Evolutionary conservation across 768 basidiomycete genomes (phyloP), one percentile per base, ranked within the genome.

Genomic region (Hericium alpestre): DNA sequence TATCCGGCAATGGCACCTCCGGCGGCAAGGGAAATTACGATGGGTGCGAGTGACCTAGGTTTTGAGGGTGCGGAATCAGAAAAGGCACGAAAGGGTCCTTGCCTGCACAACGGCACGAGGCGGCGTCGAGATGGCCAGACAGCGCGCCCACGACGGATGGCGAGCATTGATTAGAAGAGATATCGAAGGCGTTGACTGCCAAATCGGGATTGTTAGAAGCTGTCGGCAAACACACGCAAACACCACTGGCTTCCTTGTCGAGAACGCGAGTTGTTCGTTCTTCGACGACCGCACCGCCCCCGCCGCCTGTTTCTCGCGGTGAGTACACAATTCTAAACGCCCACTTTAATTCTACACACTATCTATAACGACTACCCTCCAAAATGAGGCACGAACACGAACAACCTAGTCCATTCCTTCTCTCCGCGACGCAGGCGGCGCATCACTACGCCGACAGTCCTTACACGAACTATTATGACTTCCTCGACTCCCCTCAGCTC

Each of bases 1-100:
- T 81, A 87, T 18, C 74, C 66, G 0, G 79, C 72, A 38, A 74
- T 64, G 37, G 70, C 67, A 0, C 74, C 74, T 37, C 76, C 67
- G 11, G 74, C 72, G 2, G 74, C 67, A 11, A 73, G 23, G 53
- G 71, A 54, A n/a, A 73, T 58, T 5, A 65, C 59, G 43, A 58
- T 52, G 32, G 60, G 58, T 40, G 49, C 55, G 51, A 58, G 58
- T 20, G 52, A 43, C 16, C 56, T 54, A 32, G 54, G 39, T 18
- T 18, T 40, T 38, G 56, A 46, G 13, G 3, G 8, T 12, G 52
- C 52, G 10, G 52, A 15, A 9, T 25, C 49, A 22, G 49, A 51
- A 8, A 51, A 11, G 25, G 16, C 0, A 51, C 11, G 49, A 13
- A 51, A 25, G 5, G 27, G 49, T 23, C 49, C 16, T 18, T 23